Evolutionary conservation across 257 asterid genomes (phyloP).

Genomic region (Eustoma russellianum): DNA sequence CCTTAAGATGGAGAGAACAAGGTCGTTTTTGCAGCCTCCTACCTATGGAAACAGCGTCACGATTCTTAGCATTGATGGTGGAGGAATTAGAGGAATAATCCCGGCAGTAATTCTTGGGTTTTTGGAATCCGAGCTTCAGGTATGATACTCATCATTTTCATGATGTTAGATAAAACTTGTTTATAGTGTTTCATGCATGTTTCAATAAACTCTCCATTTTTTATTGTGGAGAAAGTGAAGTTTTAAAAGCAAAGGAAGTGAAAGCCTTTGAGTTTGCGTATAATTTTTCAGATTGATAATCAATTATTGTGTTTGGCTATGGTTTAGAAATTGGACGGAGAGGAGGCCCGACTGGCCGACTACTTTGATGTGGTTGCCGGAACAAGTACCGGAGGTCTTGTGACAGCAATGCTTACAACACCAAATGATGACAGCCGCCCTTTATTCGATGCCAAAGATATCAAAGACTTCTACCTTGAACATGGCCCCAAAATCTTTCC

Average conservation of each 20-base stretch:
- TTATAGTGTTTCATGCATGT: too few species aligned
- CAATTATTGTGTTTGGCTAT: too few species aligned
- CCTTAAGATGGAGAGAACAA: not conserved
- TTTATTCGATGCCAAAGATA: constrained; percentile 44
- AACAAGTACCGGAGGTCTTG: constrained; percentile 60
- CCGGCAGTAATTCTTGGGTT: constrained; percentile 32
- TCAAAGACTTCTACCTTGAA: constrained; percentile 38
- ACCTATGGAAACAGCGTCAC: constrained; percentile 24
- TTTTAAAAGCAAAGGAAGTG: too few species aligned
- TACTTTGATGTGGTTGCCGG: constrained; percentile 55
- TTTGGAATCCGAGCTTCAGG: constrained; percentile 41
- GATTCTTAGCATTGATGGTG: constrained; percentile 65
- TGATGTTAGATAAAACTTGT: too few species aligned
- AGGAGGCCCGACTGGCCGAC: constrained; percentile 38
- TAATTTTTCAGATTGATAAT: not conserved
- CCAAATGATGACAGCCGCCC: constrained; percentile 45
- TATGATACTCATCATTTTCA: not conserved
- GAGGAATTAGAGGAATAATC: constrained; percentile 49
- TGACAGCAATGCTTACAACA: constrained; percentile 50
- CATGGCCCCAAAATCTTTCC: constrained; percentile 27
- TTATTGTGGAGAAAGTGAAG: too few species aligned
- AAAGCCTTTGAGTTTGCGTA: too few species aligned
- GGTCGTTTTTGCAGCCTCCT: constrained; percentile 18
- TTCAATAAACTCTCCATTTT: too few species aligned
- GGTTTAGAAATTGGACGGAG: constrained; percentile 39